These are phyloP conservation scores for Mimosa pudica DNA, from an alignment of 306 rosid genomes.

Conservation along the genomic window DNA sequence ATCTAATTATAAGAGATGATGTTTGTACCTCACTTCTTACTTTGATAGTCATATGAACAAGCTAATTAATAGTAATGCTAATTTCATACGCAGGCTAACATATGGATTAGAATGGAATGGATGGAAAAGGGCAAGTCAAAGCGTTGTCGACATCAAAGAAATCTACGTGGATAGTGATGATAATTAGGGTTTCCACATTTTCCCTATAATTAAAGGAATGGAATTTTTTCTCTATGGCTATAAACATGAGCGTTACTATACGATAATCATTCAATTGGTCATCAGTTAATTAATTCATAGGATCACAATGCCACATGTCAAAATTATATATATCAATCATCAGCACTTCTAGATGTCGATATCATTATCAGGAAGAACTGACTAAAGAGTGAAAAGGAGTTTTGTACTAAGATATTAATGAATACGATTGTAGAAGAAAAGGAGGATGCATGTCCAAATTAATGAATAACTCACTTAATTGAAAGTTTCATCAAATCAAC, in stretches of 20 bases:
- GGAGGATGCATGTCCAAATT: neutral
- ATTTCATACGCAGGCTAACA: too few species aligned
- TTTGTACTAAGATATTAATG: neutral
- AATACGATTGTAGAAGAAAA: neutral
- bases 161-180: neutral
- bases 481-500: too few species aligned
- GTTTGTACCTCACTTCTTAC: too few species aligned
- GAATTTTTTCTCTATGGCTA: slow-evolving; percentile 15
- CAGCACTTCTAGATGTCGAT: neutral
- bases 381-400: neutral
- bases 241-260: neutral
- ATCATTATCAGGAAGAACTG: neutral
- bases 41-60: too few species aligned
- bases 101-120: neutral
- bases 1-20: too few species aligned
- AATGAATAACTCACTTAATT: neutral
- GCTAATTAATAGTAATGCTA: too few species aligned
- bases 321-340: neutral
- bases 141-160: slow-evolving; percentile 11
- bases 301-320: neutral
- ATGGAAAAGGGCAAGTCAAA: slow-evolving; percentile 1
- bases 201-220: slow-evolving; percentile 31
- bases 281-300: neutral
- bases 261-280: neutral
- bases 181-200: slow-evolving; percentile 28